Percentiles rank a stretch among this genome's conserved stretches.
Evolutionary conservation across 2,329 filamentous ascomycete species (phyloP).

Genomic region (Trichophyton mentagrophytes): DNA sequence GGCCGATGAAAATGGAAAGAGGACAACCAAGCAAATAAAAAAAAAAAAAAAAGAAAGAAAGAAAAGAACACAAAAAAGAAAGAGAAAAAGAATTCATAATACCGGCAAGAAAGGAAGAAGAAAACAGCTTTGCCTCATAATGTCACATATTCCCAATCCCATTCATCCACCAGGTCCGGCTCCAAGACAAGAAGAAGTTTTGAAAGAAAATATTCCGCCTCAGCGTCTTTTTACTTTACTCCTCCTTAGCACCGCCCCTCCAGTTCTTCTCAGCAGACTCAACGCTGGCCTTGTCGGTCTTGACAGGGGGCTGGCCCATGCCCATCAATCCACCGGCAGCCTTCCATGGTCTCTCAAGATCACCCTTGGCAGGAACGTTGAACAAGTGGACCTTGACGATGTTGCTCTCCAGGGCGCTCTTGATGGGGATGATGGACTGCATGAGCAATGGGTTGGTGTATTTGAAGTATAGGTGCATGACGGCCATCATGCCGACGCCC

Average conservation of each 20-base stretch:
- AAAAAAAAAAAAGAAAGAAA: neutral
- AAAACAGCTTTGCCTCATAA: neutral
- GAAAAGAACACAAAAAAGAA: neutral
- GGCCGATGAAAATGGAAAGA: neutral
- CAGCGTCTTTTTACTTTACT: slow-evolving; percentile 28
- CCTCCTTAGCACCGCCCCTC: slow-evolving; percentile 39
- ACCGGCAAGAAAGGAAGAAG: neutral
- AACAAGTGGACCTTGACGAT: slow-evolving; percentile 90
- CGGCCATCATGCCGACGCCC: slow-evolving; percentile 93
- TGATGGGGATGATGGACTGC: slow-evolving; percentile 96
- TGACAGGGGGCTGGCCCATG: slow-evolving; percentile 53
- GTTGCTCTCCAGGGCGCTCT: slow-evolving; percentile 90
- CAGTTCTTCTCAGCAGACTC: slow-evolving; percentile 39
- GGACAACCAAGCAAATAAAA: neutral
- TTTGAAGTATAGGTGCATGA: slow-evolving; percentile 99
- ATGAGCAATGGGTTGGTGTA: slow-evolving; percentile 99
- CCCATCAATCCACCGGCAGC: slow-evolving; percentile 68
- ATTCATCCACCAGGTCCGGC: neutral
- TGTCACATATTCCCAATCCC: neutral
- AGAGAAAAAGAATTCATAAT: neutral
- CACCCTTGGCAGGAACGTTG: slow-evolving; percentile 72
- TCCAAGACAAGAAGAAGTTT: neutral
- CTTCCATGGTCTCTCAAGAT: slow-evolving; percentile 96
- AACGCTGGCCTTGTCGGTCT: slow-evolving; percentile 79
- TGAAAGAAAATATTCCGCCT: neutral